These are phyloP conservation scores for Aspergillus terreus DNA, from an alignment of 2,329 filamentous ascomycete species.

Conservation along the genomic window DNA sequence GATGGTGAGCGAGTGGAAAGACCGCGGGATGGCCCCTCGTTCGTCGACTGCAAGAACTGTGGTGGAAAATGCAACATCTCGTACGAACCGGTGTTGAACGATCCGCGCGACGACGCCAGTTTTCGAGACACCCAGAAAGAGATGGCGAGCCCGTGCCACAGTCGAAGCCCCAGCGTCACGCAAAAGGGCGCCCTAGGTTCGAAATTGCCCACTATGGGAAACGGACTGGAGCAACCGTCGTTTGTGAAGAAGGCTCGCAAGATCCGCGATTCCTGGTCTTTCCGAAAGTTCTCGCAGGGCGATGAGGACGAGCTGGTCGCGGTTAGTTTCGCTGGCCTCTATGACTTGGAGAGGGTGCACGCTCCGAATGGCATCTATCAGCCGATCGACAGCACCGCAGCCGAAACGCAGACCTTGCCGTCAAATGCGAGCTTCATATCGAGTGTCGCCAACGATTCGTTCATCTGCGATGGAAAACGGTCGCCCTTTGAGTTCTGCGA, in stretches of 20 bases:
- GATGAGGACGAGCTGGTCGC: slow-evolving; percentile 30
- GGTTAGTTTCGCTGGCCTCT: slow-evolving; percentile 26
- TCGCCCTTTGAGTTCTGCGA: slow-evolving; percentile 17
- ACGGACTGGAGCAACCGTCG: slow-evolving; percentile 14
- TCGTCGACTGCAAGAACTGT: slow-evolving; percentile 18
- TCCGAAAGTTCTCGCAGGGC: slow-evolving; percentile 22
- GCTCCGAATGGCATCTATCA: slow-evolving; percentile 24
- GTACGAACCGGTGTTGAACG: slow-evolving; percentile 21
- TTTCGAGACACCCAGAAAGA: slow-evolving; percentile 17
- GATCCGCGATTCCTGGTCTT: slow-evolving; percentile 25
- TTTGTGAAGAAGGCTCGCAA: slow-evolving; percentile 20
- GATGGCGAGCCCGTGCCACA: slow-evolving; percentile 9
- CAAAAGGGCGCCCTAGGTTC: slow-evolving; percentile 14
- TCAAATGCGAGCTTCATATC: slow-evolving; percentile 15
- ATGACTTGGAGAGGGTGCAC: slow-evolving; percentile 28
- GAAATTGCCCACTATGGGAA: slow-evolving; percentile 10
- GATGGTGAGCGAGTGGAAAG: slow-evolving; percentile 15
- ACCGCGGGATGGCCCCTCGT: slow-evolving; percentile 9
- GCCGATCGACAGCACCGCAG: slow-evolving; percentile 5
- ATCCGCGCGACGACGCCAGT: slow-evolving; percentile 17
- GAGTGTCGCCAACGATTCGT: slow-evolving; percentile 8
- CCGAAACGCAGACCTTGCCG: slow-evolving; percentile 5
- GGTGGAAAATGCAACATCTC: slow-evolving; percentile 20
- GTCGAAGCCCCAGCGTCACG: slow-evolving; percentile 18
- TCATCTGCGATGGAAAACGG: slow-evolving; percentile 10